Evolutionary conservation across 768 basidiomycete species (phyloP).

Genomic region (Pulveroboletus sp.): DNA sequence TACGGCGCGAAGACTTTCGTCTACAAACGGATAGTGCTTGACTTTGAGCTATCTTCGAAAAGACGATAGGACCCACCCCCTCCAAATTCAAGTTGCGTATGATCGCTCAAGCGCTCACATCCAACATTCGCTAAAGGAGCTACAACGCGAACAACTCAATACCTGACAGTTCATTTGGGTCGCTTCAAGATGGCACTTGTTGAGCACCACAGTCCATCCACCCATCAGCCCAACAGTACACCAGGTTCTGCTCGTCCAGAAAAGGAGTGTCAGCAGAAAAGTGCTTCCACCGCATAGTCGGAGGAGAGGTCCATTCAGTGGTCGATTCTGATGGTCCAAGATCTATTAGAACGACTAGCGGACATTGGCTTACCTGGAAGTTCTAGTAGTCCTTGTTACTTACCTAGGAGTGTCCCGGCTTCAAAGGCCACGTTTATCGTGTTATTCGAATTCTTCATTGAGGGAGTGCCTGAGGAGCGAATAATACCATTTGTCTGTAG

Average conservation of each 20-base stretch:
- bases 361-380: constrained; percentile 77
- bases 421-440: constrained; percentile 59
- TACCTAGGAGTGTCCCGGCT: constrained; percentile 79
- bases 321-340: neutral
- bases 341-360: constrained; percentile 48
- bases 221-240: too few relatives aligned
- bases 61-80: constrained; percentile 48
- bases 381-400: constrained; percentile 82
- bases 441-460: constrained; percentile 76
- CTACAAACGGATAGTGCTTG: neutral
- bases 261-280: too few relatives aligned
- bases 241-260: too few relatives aligned
- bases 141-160: too few relatives aligned
- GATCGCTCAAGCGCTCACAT: too few relatives aligned
- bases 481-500: constrained; percentile 69
- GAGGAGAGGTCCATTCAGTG: too few relatives aligned
- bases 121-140: too few relatives aligned
- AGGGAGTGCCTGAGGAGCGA: constrained; percentile 65
- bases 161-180: too few relatives aligned
- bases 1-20: constrained; percentile 17
- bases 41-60: neutral
- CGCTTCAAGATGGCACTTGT: too few relatives aligned
- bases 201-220: too few relatives aligned
- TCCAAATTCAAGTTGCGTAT: constrained; percentile 42
- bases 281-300: too few relatives aligned